Evolutionary conservation across 148 eudicot genomes (phyloP), one percentile per base, ranked within the genome.

Genomic region (Silene uniflora): DNA sequence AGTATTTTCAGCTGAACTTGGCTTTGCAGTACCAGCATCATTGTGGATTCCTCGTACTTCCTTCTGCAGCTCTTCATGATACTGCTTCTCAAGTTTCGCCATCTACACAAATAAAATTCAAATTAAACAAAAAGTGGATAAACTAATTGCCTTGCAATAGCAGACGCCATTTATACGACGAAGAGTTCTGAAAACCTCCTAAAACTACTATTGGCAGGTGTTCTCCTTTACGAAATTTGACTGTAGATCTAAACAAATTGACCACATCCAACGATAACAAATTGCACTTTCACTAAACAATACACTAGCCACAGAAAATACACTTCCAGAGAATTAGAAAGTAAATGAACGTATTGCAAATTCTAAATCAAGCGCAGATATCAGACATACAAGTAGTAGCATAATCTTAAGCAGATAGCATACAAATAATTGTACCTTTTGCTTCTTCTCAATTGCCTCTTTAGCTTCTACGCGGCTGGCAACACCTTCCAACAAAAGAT

Each of bases 381-480:
- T 39, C 7, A 77, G 18, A 52, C 19, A 32, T 19, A 39, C 19
- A 2, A 24, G 18, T 42, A 69, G 61, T 35, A 21, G 17, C 19
- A 62, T 24, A 58, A 60, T 5, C 29, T 42, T 6, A 63, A 22
- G 46, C 24, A 52, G 69, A 12, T 44, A 18, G 68, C 58, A 52
- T 29, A 16, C 3, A 58, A 47, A 63, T 5, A 23, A 14, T 49
- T 14, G 58, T 86, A 90, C 98, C 97, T 89, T 85, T 74, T 69
- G 68, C 81, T 87, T 89, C 74, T 55, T 88, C 79, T 89, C 85
- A 65, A 91, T 93, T 25, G 91, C 93, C 85, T 95, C 96, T 65
- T 83, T 87, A 68, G 90, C 98, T 84, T 92, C 91, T 61, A 83
- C 72, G 25, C 94, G 88, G 71, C 77, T 88, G 56, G 90, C 90